Percentiles rank a stretch among this genome's conserved stretches.
phyloP scores from a whole-genome alignment of 345 rosid species.

The Anacardium occidentale region DNA sequence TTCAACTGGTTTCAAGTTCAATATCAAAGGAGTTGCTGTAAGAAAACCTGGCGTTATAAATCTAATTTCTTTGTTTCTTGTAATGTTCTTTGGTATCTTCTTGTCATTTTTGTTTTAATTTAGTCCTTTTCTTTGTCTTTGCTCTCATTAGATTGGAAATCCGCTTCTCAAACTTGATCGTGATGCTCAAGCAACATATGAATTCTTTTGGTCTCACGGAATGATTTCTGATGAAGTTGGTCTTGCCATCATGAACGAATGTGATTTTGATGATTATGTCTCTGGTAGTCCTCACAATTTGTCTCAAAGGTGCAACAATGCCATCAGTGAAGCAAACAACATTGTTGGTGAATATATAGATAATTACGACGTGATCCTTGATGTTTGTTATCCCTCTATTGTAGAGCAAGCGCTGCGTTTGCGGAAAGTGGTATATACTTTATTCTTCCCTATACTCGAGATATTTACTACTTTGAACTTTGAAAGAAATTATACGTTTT shows the following conservation, averaged over 20 bases:
- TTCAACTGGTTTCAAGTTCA: constrained; percentile 68
- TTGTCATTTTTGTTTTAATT: neutral
- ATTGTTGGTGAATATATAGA: constrained; percentile 66
- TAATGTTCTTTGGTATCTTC: constrained; percentile 14
- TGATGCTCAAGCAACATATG: constrained; percentile 67
- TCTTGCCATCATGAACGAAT: constrained; percentile 60
- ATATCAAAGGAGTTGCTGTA: constrained; percentile 94
- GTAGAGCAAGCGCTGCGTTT: constrained; percentile 85
- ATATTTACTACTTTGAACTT: neutral
- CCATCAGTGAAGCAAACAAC: constrained; percentile 46
- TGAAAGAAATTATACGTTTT: neutral
- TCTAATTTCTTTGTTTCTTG: constrained; percentile 6
- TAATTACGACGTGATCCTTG: constrained; percentile 80
- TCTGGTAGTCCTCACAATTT: constrained; percentile 57
- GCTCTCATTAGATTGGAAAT: constrained; percentile 66
- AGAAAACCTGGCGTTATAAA: constrained; percentile 29
- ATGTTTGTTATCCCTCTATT: constrained; percentile 74
- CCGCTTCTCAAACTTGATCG: constrained; percentile 82
- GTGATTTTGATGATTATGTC: constrained; percentile 75
- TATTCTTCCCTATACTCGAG: neutral
- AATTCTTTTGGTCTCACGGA: constrained; percentile 92
- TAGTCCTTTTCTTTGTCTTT: constrained; percentile 9
- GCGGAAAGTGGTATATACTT: constrained; percentile 55
- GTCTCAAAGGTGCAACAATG: constrained; percentile 46
- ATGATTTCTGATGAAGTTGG: constrained; percentile 95